These are phyloP conservation scores for Stipa capillata DNA, from an alignment of 176 grass and related monocot species.

Conservation along the genomic window DNA sequence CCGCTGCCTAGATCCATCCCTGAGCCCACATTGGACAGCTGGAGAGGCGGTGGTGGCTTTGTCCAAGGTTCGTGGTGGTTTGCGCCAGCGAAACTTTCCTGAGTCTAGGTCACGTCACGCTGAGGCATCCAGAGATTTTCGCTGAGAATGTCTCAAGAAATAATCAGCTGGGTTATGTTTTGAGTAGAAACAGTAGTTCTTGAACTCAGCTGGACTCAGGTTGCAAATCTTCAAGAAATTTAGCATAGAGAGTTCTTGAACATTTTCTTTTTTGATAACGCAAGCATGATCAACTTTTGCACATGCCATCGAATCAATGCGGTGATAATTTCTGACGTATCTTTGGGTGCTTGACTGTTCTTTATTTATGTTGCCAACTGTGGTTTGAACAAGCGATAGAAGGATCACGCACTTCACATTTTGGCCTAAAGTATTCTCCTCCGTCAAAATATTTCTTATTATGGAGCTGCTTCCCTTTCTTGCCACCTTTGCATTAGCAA, in stretches of 20 bases:
- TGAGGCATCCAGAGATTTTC: background rate
- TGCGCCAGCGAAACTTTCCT: no score
- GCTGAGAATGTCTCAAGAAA: background rate
- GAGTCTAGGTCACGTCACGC: background rate
- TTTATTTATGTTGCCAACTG: background rate
- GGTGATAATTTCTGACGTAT: background rate
- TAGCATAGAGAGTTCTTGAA: no score
- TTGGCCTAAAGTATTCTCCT: background rate
- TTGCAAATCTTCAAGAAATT: background rate
- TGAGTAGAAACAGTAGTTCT: no score
- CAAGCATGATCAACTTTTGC: background rate
- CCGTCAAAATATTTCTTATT: background rate
- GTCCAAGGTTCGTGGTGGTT: no score
- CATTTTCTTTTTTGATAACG: background rate
- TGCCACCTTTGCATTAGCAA: no score
- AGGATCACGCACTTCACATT: background rate
- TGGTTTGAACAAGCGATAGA: background rate
- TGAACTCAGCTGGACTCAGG: background rate
- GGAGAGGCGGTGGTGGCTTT: no score
- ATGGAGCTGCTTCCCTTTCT: no score
- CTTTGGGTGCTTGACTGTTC: background rate
- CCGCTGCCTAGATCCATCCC: no score
- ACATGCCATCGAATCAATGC: background rate
- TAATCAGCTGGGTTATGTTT: no score
- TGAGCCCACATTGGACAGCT: no score